phyloP scores from a whole-genome alignment of 345 rosid genomes.

The Brassica juncea region DNA sequence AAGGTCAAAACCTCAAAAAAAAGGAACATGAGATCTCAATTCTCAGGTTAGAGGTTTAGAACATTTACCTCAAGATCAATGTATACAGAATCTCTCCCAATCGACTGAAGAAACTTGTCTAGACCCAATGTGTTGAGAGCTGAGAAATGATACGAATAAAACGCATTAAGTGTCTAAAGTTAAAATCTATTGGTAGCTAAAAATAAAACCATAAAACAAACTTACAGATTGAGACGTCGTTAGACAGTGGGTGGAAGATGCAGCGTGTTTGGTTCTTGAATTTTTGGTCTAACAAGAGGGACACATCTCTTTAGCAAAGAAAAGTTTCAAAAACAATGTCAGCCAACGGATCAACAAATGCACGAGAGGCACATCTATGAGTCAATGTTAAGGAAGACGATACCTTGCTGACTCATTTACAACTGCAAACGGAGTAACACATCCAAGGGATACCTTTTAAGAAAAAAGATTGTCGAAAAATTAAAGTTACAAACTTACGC shows the following conservation, averaged over 20 bases:
- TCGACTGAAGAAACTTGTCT: slow-evolving; percentile 76
- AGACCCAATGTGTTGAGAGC: slow-evolving; percentile 64
- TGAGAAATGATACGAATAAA: slow-evolving; percentile 35
- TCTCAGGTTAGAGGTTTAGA: slow-evolving; percentile 12
- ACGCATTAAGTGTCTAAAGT: background rate
- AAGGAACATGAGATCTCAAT: slow-evolving; percentile 12
- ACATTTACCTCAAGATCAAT: slow-evolving; percentile 73
- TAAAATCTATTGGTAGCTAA: background rate
- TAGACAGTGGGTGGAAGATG: slow-evolving; percentile 89
- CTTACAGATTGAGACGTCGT: slow-evolving; percentile 82
- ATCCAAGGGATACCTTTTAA: background rate
- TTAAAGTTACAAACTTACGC: background rate
- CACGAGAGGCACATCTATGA: background rate
- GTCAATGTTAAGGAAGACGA: background rate
- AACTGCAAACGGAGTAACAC: background rate
- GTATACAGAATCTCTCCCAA: slow-evolving; percentile 62
- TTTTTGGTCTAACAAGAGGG: slow-evolving; percentile 75
- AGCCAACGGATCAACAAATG: background rate
- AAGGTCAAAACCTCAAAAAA: background rate
- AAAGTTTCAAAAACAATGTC: slow-evolving; percentile 2
- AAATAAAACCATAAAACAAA: background rate
- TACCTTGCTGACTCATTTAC: background rate
- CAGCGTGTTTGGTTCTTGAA: slow-evolving; percentile 60
- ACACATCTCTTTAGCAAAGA: slow-evolving; percentile 58
- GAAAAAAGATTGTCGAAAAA: background rate